Base-by-base conservation (phyloP, 2,329 filamentous ascomycete genomes). In the Venturia carpophila region DNA sequence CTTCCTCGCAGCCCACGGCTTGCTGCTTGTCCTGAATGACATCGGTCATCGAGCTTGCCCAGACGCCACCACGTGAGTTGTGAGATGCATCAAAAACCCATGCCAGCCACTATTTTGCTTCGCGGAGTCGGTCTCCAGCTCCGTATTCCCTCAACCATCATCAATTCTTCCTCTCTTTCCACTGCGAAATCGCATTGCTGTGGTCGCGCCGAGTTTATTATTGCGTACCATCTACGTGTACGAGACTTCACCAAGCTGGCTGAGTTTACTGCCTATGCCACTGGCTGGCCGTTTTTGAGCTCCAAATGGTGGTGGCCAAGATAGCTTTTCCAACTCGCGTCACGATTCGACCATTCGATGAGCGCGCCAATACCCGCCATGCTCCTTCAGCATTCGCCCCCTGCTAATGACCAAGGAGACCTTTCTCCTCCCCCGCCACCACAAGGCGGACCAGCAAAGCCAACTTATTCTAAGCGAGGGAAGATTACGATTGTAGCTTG, bases 401-500 rank as follows among this genome's bases (percentile, higher is more conserved):
- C 52, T 41, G 39, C 42, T n/a, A 42, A 39, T 10, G 60, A 45
- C 60, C 24, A 34, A 39, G 37, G 60, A 45, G 60, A 42, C 6
- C 5, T 61, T 10, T 42, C 52, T n/a, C 49, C 56, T 62, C 64
- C 64, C 21, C 39, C 55, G 39, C 65, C 65, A 27, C 61, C 61
- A 11, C 39, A n/a, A 24, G 37, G 30, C 41, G 65, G 65, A 19
- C 60, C 64, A 15, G n/a, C 45, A 27, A 64, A 64, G 27, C 60
- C 65, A 1, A 47, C 65, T 1, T 66, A 66, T 45, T 60, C 65
- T 10, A 66, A 66, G 60, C 60, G 67, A 13, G 68, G 69, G 10
- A 69, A 69, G 52, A 71, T 71, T 43, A 71, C 69, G 41, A 71
- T 71, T 56, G 69, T 71, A 17, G 69, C 69, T 6, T 71, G 69